These are phyloP conservation scores for Venturia asperata DNA, from an alignment of 2,329 filamentous ascomycete species.

Conservation along the genomic window DNA sequence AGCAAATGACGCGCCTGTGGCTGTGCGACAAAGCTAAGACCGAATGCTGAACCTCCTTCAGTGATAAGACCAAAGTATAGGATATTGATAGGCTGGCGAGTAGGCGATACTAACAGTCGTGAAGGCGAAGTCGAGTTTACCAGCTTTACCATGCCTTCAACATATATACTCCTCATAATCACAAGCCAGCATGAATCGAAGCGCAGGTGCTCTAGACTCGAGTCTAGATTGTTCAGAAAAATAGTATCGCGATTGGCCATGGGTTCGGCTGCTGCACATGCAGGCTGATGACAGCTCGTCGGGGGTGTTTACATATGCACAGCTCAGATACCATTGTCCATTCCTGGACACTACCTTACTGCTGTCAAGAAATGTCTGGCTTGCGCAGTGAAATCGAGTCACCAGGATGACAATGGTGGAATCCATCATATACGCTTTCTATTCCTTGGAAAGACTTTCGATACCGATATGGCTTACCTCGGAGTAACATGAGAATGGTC, in stretches of 20 bases:
- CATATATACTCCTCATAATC: background rate
- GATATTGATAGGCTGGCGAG: background rate
- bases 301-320: background rate
- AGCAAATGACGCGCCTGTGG: conserved; percentile 8
- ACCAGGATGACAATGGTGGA: too few species aligned
- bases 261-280: background rate
- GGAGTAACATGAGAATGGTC: too few species aligned
- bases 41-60: background rate
- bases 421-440: too few species aligned
- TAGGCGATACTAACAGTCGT: background rate
- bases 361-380: background rate
- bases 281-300: conserved; percentile 4
- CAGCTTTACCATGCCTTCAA: background rate
- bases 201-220: background rate
- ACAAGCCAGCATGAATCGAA: background rate
- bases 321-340: background rate
- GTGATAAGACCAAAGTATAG: background rate
- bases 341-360: background rate
- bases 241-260: too few species aligned
- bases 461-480: too few species aligned
- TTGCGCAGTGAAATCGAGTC: too few species aligned
- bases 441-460: too few species aligned
- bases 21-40: background rate
- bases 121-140: background rate
- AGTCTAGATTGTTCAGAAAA: too few species aligned